phyloP scores from a whole-genome alignment of 305 asterid species.

The Lippia alba region DNA sequence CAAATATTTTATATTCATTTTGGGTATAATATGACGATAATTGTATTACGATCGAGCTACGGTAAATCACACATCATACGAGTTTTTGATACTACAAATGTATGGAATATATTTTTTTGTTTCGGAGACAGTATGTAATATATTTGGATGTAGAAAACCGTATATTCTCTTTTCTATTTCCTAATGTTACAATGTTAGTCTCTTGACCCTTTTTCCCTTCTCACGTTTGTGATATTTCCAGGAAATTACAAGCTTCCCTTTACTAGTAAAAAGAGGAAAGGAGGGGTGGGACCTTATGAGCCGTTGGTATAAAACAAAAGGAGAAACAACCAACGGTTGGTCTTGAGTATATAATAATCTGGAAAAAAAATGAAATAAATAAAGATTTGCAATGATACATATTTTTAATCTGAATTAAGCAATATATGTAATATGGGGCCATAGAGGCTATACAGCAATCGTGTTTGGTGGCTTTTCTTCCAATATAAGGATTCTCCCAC shows the following conservation, averaged over 20 bases:
- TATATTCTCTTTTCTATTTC: too few relatives aligned
- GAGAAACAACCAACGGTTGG: constrained; percentile 46
- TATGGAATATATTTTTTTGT: too few relatives aligned
- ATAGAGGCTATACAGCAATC: too few relatives aligned
- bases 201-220: too few relatives aligned
- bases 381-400: constrained; percentile 9
- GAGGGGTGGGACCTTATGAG: constrained; percentile 23
- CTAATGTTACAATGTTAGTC: too few relatives aligned
- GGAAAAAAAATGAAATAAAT: neutral
- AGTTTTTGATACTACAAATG: too few relatives aligned
- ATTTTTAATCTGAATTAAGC: neutral
- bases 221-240: neutral
- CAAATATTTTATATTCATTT: too few relatives aligned
- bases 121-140: too few relatives aligned
- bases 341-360: neutral
- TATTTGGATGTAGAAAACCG: too few relatives aligned
- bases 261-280: neutral
- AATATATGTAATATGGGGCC: constrained; percentile 22
- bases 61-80: too few relatives aligned
- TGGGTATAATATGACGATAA: too few relatives aligned
- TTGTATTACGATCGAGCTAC: too few relatives aligned
- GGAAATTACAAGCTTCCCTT: neutral
- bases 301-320: constrained; percentile 52
- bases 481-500: constrained; percentile 26
- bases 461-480: constrained; percentile 41